Evolutionary conservation across 2,329 filamentous ascomycete species (phyloP), one percentile per base, ranked within the genome.

Genomic region (Dactylellina leptospora): DNA sequence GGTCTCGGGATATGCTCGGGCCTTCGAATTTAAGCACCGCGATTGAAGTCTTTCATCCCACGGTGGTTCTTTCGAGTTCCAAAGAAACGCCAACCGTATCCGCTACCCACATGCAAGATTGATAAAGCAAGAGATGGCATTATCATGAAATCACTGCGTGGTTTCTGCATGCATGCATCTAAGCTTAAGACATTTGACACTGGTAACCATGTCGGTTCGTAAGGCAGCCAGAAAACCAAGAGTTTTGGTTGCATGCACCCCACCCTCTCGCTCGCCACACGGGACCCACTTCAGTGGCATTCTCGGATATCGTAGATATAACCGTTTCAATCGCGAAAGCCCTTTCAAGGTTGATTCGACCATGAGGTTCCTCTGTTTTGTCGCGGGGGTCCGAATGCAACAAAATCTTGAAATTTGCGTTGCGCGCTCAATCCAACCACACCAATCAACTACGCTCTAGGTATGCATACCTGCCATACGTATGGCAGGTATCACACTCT

Each of bases 161-260:
- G 40, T 45, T 36, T 28, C 44, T 55, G 30, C 54, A 33, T 27
- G 45, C 44, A 44, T 42, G 42, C 27, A 56, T 53, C 53, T 27
- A 55, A 58, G 59, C 47, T 72, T 64, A 72, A 72, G 68, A 72
- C 66, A 71, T 59, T 54, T 50, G 36, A 56, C 45, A 58, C 59
- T 42, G 47, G 50, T 44, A 56, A 59, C 68, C 68, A 64, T 72
- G 68, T 72, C 54, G 30, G 33, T 47, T 47, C 38, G 38, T 63
- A 58, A 72, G 68, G 68, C 68, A 72, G 68, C 68, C 59, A 72
- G 68, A 72, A 72, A 48, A 72, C 59, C 68, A 72, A 72, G 59
- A 55, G 44, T 72, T 63, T 58, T 71, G 55, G 48, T 63, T 71
- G 58, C 58, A 63, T 64, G 53, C 28, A 64, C 53, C 45, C 68